Evolutionary conservation across 768 basidiomycete genomes (phyloP).

Genomic region (Chalciporus piperatus): DNA sequence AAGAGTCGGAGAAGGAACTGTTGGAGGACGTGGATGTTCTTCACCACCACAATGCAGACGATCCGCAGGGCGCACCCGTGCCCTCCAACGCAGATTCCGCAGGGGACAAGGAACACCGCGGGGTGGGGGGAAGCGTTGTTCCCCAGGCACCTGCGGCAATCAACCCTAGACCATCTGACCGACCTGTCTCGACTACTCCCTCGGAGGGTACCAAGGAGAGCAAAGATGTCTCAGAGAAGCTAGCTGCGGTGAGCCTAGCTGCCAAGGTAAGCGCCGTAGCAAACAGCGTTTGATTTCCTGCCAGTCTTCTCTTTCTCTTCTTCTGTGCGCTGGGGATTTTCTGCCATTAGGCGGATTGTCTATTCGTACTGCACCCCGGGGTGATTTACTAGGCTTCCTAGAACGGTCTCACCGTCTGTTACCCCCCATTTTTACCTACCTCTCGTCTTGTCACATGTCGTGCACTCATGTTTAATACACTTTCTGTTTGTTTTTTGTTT

Average conservation of each 20-base stretch:
- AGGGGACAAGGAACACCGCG: neutral
- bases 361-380: neutral
- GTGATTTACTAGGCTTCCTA: slow-evolving; percentile 2
- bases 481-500: slow-evolving; percentile 7
- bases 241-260: slow-evolving; percentile 25
- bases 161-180: neutral
- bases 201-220: slow-evolving; percentile 16
- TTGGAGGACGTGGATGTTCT: slow-evolving; percentile 43
- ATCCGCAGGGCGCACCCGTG: neutral
- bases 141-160: slow-evolving; percentile 3
- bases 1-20: slow-evolving; percentile 65
- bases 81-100: neutral
- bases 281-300: slow-evolving; percentile 12
- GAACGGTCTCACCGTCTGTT: neutral
- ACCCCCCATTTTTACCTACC: slow-evolving; percentile 1
- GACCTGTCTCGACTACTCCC: neutral
- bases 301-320: neutral
- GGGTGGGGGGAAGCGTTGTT: neutral
- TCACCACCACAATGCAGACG: slow-evolving; percentile 44
- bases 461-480: slow-evolving; percentile 22
- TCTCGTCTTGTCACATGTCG: slow-evolving; percentile 3
- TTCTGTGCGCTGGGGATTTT: neutral
- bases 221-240: slow-evolving; percentile 27
- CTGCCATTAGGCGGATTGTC: neutral
- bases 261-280: slow-evolving; percentile 29